Evolutionary conservation across 208 protist genomes (phyloP).

Genomic region (Leishmania martiniquensis): DNA sequence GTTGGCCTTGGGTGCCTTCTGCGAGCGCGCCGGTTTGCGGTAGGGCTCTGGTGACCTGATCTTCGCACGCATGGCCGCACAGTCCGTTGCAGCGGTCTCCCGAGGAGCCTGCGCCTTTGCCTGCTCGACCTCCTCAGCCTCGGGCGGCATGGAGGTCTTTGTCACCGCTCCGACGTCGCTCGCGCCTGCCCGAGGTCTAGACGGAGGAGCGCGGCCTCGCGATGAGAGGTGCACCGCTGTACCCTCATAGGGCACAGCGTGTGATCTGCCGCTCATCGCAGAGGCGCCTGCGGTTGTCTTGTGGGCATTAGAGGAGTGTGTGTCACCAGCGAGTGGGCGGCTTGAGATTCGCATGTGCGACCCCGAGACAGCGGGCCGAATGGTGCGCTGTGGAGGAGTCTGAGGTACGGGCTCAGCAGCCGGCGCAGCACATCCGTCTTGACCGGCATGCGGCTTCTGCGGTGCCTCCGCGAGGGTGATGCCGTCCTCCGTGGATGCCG

Average conservation of each 20-base stretch:
- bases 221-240: neutral
- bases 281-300: neutral
- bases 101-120: neutral
- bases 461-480: neutral
- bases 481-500: neutral
- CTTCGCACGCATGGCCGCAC: neutral
- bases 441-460: neutral
- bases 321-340: neutral
- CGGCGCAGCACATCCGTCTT: neutral
- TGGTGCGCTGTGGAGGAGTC: too few relatives aligned
- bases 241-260: constrained; percentile 24
- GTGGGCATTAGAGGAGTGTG: neutral
- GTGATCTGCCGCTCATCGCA: neutral
- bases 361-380: neutral
- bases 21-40: neutral
- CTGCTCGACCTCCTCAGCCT: neutral
- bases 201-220: neutral
- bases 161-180: neutral
- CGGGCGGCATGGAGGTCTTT: neutral
- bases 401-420: neutral
- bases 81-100: neutral
- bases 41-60: neutral
- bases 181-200: neutral
- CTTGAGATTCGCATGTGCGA: neutral
- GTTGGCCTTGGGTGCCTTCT: neutral